phyloP scores from a whole-genome alignment of 306 rosid species.

The Corylus americana region DNA sequence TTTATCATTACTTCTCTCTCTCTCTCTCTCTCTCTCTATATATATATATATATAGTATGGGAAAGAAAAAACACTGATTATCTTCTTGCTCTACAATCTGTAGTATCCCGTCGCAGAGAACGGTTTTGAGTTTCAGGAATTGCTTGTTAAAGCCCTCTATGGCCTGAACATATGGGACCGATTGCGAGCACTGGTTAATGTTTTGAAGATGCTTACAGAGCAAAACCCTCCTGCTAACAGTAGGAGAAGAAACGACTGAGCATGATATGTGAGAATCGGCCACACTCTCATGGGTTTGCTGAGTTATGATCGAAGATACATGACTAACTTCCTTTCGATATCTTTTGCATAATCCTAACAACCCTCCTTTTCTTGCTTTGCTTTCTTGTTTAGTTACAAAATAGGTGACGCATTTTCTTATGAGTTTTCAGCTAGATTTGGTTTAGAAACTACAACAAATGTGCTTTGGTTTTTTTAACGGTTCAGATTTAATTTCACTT shows the following conservation, averaged over 20 bases:
- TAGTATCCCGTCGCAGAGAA: constrained; percentile 89
- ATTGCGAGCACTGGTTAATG: constrained; percentile 72
- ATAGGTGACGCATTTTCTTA: not conserved
- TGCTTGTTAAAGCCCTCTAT: constrained; percentile 76
- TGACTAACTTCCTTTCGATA: constrained; percentile 12
- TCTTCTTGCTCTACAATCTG: constrained; percentile 24
- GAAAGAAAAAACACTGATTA: constrained; percentile 17
- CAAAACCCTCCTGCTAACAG: constrained; percentile 41
- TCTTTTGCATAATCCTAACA: not conserved
- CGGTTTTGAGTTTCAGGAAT: constrained; percentile 82
- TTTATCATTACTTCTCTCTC: not conserved
- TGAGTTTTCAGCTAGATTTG: too few relatives aligned
- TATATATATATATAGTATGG: not conserved
- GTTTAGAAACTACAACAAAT: too few relatives aligned
- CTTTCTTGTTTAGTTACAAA: constrained; percentile 9
- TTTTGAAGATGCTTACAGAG: constrained; percentile 67
- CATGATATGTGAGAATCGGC: not conserved
- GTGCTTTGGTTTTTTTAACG: too few relatives aligned
- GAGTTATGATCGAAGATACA: constrained; percentile 15
- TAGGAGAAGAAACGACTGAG: constrained; percentile 46
- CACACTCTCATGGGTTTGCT: constrained; percentile 20
- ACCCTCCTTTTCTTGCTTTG: not conserved
- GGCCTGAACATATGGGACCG: constrained; percentile 91
- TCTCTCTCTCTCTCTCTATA: not conserved
- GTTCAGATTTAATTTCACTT: too few relatives aligned